Conservation (phyloP, 441 rosid species). For the Rhodomyrtus psidioides region DNA sequence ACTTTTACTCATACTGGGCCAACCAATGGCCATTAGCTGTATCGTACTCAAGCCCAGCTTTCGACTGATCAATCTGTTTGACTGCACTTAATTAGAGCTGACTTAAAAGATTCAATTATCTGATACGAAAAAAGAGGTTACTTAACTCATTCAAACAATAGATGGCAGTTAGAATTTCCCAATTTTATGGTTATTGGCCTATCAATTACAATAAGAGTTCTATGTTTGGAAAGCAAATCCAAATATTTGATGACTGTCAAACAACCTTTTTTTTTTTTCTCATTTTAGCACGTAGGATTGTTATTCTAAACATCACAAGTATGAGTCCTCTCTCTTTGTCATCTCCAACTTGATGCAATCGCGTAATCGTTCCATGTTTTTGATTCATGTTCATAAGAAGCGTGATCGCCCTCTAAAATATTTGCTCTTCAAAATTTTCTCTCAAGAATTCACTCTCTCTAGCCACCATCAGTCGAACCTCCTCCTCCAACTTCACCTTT, state of each 20-base stretch:
- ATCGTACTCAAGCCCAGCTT: too few species aligned
- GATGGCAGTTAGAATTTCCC: too few species aligned
- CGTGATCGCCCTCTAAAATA: background rate
- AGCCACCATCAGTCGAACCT: background rate
- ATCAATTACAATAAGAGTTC: background rate
- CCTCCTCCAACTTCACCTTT: background rate
- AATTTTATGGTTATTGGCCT: background rate
- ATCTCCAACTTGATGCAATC: background rate
- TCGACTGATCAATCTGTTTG: too few species aligned
- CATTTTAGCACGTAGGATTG: background rate
- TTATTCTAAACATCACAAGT: background rate
- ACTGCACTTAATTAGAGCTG: too few species aligned
- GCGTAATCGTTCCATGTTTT: background rate
- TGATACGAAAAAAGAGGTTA: too few species aligned
- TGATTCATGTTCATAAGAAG: too few species aligned
- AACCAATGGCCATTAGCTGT: too few species aligned
- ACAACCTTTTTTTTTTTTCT: background rate
- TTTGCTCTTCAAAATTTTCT: too few species aligned
- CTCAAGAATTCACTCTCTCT: background rate
- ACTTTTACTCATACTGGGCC: too few species aligned
- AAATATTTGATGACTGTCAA: background rate
- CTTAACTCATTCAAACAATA: too few species aligned
- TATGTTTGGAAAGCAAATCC: background rate
- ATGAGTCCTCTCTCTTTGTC: background rate
- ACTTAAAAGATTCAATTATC: too few species aligned